Percentiles rank a stretch among this genome's conserved stretches.
Evolutionary conservation across 495 filamentous ascomycete species (phyloP).

Genomic region (Aspergillus bridgeri): DNA sequence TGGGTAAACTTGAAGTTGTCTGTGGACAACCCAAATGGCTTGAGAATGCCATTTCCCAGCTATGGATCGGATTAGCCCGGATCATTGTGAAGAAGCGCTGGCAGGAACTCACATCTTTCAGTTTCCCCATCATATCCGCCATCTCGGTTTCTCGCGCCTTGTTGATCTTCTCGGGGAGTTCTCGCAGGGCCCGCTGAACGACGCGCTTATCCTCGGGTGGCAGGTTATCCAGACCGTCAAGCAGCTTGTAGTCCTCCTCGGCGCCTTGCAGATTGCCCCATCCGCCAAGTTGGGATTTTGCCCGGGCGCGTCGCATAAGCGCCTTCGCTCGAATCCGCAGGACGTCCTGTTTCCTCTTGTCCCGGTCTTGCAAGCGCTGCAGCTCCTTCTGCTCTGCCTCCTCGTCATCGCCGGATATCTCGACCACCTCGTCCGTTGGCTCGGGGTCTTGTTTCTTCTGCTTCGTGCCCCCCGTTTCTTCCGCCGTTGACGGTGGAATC

Average conservation of each 20-base stretch:
- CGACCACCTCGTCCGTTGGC: slow-evolving; percentile 38
- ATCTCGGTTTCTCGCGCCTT: slow-evolving; percentile 80
- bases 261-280: slow-evolving; percentile 84
- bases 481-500: slow-evolving; percentile 34
- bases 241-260: slow-evolving; percentile 66
- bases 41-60: slow-evolving; percentile 87
- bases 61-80: slow-evolving; percentile 22
- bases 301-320: slow-evolving; percentile 79
- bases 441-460: slow-evolving; percentile 18
- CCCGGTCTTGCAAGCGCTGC: slow-evolving; percentile 47
- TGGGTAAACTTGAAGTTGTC: slow-evolving; percentile 92
- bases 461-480: slow-evolving; percentile 15
- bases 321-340: slow-evolving; percentile 79
- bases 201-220: slow-evolving; percentile 59
- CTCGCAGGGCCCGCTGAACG: slow-evolving; percentile 60
- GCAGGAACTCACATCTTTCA: slow-evolving; percentile 69
- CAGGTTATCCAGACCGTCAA: slow-evolving; percentile 56
- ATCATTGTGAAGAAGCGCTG: too few relatives aligned
- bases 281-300: slow-evolving; percentile 62
- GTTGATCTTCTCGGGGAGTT: slow-evolving; percentile 64
- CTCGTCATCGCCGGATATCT: slow-evolving; percentile 53
- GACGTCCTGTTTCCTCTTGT: slow-evolving; percentile 58
- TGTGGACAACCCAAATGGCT: slow-evolving; percentile 88
- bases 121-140: slow-evolving; percentile 92
- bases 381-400: slow-evolving; percentile 57